Conservation (phyloP, 1,284 basidiomycete genomes). For the Austroboletus niveus region DNA sequence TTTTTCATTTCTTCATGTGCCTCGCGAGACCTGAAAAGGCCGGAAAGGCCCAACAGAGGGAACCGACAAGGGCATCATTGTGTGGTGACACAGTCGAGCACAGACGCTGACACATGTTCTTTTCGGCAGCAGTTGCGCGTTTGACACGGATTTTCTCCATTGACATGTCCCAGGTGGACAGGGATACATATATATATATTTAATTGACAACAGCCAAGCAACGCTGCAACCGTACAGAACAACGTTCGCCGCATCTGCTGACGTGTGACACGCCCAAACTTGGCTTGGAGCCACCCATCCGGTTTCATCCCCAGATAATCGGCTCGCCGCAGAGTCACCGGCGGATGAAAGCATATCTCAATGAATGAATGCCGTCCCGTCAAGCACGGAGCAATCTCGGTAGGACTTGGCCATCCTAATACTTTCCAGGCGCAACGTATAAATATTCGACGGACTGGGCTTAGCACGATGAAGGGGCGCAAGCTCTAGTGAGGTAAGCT, state of each 20-base stretch:
- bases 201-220: constrained; percentile 2
- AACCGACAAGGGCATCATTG: constrained; percentile 16
- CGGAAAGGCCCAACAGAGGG: background rate
- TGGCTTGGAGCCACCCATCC: background rate
- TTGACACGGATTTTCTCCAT: constrained; percentile 1
- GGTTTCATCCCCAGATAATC: constrained; percentile 12
- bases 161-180: constrained; percentile 7
- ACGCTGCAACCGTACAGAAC: background rate
- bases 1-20: background rate
- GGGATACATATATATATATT: background rate
- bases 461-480: constrained; percentile 7
- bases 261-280: constrained; percentile 15
- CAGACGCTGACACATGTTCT: background rate
- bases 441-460: constrained; percentile 1
- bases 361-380: constrained; percentile 17
- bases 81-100: background rate
- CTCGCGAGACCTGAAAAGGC: constrained; percentile 10
- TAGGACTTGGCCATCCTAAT: background rate
- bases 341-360: constrained; percentile 14
- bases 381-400: constrained; percentile 19
- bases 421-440: background rate
- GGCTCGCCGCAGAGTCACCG: constrained; percentile 24
- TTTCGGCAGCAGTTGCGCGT: constrained; percentile 4
- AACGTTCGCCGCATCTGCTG: constrained; percentile 14
- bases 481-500: constrained; percentile 5